Conservation (phyloP, 805 yeast species). For the Helenozyma baotianmanensis region DNA sequence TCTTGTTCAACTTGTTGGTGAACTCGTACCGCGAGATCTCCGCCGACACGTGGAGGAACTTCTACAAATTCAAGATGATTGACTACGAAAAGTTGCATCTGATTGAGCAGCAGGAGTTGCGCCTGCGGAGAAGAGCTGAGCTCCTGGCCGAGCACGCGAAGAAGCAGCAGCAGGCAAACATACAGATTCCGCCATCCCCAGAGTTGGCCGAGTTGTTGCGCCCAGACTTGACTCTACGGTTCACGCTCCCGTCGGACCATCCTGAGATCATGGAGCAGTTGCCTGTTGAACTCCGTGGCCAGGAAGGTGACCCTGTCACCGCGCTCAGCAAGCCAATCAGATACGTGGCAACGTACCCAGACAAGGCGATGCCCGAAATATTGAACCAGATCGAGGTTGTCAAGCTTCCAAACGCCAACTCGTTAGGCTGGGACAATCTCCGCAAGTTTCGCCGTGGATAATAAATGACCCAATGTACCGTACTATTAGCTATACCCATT, state of each 20-base stretch:
- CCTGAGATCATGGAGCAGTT: conserved; percentile 28
- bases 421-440: conserved; percentile 42
- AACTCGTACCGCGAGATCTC: conserved; percentile 38
- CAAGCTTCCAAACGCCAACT: conserved; percentile 40
- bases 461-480: too few species aligned
- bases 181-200: conserved; percentile 6
- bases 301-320: conserved; percentile 9
- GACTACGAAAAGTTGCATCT: conserved; percentile 35
- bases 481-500: too few species aligned
- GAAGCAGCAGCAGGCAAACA: conserved; percentile 2
- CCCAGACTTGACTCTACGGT: conserved; percentile 19
- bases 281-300: conserved; percentile 31
- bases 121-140: conserved; percentile 9
- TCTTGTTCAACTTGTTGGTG: conserved; percentile 35
- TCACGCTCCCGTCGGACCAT: conserved; percentile 31
- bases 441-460: conserved; percentile 22
- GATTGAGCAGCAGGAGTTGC: conserved; percentile 14
- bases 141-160: conserved; percentile 8
- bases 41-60: conserved; percentile 35
- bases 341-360: conserved; percentile 27
- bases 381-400: conserved; percentile 36
- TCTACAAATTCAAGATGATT: conserved; percentile 33
- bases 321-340: conserved; percentile 34
- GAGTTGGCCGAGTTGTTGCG: conserved; percentile 12
- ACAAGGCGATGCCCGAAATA: conserved; percentile 27